These are phyloP conservation scores for Linum usitatissimum DNA, from an alignment of 345 rosid genomes.

Conservation along the genomic window DNA sequence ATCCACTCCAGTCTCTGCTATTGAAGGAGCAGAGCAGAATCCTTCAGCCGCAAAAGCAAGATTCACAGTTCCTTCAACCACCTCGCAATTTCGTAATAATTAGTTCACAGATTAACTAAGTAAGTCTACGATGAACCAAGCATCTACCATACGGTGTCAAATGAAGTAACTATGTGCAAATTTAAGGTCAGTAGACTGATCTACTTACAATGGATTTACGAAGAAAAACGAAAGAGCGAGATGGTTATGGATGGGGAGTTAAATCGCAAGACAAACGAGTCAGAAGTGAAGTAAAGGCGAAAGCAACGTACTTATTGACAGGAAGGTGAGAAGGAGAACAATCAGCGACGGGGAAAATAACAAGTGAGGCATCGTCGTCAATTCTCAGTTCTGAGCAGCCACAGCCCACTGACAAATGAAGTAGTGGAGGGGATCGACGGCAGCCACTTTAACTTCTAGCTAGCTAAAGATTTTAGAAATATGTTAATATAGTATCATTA, in stretches of 20 bases:
- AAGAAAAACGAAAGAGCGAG: neutral
- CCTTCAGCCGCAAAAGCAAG: conserved; percentile 39
- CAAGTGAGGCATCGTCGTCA: neutral
- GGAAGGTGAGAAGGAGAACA: neutral
- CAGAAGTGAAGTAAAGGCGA: neutral
- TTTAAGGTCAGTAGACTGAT: neutral
- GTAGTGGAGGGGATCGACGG: neutral
- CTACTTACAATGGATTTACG: neutral
- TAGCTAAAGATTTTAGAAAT: no score
- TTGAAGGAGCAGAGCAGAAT: conserved; percentile 60
- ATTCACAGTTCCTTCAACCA: conserved; percentile 29
- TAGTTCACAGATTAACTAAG: neutral
- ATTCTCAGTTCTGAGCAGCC: neutral
- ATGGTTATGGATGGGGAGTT: neutral
- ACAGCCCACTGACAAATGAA: neutral
- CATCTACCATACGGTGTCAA: neutral
- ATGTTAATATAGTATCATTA: no score
- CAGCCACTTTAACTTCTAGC: no score
- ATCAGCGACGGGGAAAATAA: neutral
- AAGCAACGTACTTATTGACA: neutral
- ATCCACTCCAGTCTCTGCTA: conserved; percentile 23
- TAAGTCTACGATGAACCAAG: neutral
- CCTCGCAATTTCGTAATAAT: neutral
- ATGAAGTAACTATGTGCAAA: neutral
- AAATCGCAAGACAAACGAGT: neutral